Percentiles rank a stretch among this genome's conserved stretches.
These are phyloP conservation scores for Diaporthe sp. DNA, from an alignment of 2,329 filamentous ascomycete species.

Conservation along the genomic window DNA sequence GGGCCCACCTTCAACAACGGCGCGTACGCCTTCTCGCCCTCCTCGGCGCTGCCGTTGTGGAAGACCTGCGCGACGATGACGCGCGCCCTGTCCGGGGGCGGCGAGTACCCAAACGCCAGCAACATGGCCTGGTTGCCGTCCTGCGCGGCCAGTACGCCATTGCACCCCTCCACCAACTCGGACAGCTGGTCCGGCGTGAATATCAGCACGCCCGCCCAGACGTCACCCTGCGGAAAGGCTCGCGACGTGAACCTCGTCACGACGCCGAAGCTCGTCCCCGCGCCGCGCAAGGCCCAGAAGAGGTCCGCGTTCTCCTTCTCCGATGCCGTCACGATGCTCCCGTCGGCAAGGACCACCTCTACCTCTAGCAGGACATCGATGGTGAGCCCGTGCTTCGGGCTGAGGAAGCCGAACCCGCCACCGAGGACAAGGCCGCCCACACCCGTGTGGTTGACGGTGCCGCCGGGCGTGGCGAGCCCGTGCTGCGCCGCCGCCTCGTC, in stretches of 20 bases:
- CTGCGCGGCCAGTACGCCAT: conserved; percentile 48
- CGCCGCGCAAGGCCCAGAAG: conserved; percentile 58
- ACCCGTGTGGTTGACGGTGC: conserved; percentile 74
- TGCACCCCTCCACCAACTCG: conserved; percentile 49
- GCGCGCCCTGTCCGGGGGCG: conserved; percentile 49
- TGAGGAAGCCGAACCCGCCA: conserved; percentile 71
- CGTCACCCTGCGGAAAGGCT: conserved; percentile 49
- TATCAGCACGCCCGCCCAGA: conserved; percentile 50
- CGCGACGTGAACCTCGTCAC: conserved; percentile 56
- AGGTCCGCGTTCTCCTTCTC: conserved; percentile 58
- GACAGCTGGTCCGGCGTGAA: conserved; percentile 48
- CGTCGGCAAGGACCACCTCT: conserved; percentile 57
- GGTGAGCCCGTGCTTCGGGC: conserved; percentile 65
- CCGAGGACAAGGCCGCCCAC: conserved; percentile 71
- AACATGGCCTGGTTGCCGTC: conserved; percentile 43
- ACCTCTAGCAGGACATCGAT: conserved; percentile 58
- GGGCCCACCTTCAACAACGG: conserved; percentile 55
- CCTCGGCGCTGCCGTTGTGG: conserved; percentile 54
- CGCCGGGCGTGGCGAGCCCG: conserved; percentile 71
- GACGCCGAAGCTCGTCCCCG: conserved; percentile 59
- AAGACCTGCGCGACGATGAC: conserved; percentile 47
- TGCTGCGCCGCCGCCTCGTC: conserved; percentile 64
- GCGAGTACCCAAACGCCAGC: conserved; percentile 43
- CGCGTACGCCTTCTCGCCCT: conserved; percentile 54
- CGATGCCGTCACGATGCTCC: conserved; percentile 55